phyloP scores from a whole-genome alignment of 768 basidiomycete species.

The Boletales sp. region DNA sequence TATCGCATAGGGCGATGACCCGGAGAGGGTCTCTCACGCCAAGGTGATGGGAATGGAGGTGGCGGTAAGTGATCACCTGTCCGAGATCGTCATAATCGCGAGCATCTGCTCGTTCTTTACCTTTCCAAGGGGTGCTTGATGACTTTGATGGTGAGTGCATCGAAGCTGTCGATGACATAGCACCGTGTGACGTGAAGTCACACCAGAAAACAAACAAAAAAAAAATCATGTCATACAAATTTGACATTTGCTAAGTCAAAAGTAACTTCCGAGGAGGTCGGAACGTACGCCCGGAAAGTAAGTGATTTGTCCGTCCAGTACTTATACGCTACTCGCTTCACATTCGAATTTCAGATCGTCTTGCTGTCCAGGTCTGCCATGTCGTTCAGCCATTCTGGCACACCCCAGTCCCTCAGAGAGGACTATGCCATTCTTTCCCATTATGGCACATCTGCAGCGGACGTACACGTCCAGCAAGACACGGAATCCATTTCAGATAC shows the following conservation, averaged over 20 bases:
- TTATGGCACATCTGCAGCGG: conserved; percentile 34
- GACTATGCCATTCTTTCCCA: conserved; percentile 63
- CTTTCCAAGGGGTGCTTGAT: conserved; percentile 42
- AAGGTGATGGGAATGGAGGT: conserved; percentile 62
- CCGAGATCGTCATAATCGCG: conserved; percentile 57
- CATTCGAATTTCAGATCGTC: too few species aligned
- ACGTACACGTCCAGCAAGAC: conserved; percentile 1
- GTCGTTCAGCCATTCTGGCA: conserved; percentile 16
- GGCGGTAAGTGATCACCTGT: conserved; percentile 75
- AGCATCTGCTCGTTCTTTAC: conserved; percentile 36
- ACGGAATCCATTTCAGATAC: conserved; percentile 9
- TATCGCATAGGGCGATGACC: conserved; percentile 87
- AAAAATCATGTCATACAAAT: too few species aligned
- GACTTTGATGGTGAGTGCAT: conserved; percentile 21
- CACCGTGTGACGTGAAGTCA: too few species aligned
- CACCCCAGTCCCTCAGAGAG: conserved; percentile 49
- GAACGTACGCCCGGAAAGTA: too few species aligned
- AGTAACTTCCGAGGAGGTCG: too few species aligned
- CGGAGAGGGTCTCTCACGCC: conserved; percentile 75
- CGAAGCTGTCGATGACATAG: too few species aligned
- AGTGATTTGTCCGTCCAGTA: too few species aligned
- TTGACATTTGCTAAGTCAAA: too few species aligned
- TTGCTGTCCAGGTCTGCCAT: background rate
- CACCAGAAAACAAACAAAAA: too few species aligned
- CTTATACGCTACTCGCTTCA: too few species aligned